Evolutionary conservation across 441 rosid genomes (phyloP).

Genomic region (Gossypium trilobum): DNA sequence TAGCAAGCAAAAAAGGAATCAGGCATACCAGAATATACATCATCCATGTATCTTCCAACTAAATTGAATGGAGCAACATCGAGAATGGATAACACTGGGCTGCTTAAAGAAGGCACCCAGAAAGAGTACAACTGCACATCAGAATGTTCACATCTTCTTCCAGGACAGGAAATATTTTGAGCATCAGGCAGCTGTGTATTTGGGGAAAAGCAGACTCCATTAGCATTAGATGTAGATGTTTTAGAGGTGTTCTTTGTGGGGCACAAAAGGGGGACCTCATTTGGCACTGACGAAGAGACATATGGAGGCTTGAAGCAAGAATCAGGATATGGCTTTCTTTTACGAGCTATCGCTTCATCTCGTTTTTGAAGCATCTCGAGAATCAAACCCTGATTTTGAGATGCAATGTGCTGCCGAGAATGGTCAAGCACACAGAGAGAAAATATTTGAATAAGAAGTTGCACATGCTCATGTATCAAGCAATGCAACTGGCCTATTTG

Average conservation of each 20-base stretch:
- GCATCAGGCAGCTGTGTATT: conserved; percentile 24
- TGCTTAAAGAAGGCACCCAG: conserved; percentile 43
- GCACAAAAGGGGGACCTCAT: conserved; percentile 24
- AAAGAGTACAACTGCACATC: conserved; percentile 22
- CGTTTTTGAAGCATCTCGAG: conserved; percentile 61
- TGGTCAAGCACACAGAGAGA: conserved; percentile 73
- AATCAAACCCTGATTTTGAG: conserved; percentile 63
- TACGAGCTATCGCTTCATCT: conserved; percentile 40
- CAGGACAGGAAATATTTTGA: conserved; percentile 18
- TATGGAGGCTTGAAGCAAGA: conserved; percentile 39
- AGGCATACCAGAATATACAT: conserved; percentile 55
- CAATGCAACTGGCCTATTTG: conserved; percentile 76
- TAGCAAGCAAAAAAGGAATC: conserved; percentile 13
- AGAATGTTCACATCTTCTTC: conserved; percentile 16
- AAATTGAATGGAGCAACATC: conserved; percentile 60
- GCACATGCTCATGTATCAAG: conserved; percentile 78
- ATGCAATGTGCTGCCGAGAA: conserved; percentile 56
- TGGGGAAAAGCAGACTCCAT: conserved; percentile 15
- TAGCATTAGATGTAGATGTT: conserved; percentile 21
- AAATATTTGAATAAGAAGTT: conserved; percentile 81
- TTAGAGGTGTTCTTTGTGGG: conserved; percentile 20
- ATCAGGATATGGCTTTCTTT: conserved; percentile 46
- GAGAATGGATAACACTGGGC: conserved; percentile 43
- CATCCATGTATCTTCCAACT: conserved; percentile 52
- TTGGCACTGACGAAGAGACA: conserved; percentile 36